Base-by-base conservation (phyloP, 768 basidiomycete species). In the Cystobasidium ongulense region DNA sequence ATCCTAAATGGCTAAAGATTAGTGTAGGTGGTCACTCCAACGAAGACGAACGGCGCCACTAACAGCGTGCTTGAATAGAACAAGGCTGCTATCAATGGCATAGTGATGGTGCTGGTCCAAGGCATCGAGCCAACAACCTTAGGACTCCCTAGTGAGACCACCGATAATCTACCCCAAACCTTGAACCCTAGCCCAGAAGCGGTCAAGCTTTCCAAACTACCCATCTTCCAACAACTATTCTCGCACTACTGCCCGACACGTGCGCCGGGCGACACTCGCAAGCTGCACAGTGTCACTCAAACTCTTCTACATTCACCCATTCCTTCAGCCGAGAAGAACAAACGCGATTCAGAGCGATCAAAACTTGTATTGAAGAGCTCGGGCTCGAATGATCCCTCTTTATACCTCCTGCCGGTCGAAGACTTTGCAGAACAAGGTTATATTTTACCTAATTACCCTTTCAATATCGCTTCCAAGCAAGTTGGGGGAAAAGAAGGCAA, bases 401-500 rank as follows among this genome's bases (percentile, higher is more conserved):
- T 87, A 68, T 95, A 91, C 81, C 79, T 90, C 50, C 84, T 97
- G 39, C 86, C 88, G 0, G 81, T 88, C 27, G 88, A 90, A 74
- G 89, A 94, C 79, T 94, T 97, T 92, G 84, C 90, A 65, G 91
- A 97, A 78, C 92, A 97, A 78, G 91, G 93, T 66, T 98, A 97
- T 77, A 91, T 90, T 0, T 83, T 92, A 64, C 91, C 93, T 7
- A 88, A 88, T 0, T 95, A 94, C 78, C 85, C 92, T 82, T 86
- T 88, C 4, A 88, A 59, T 46, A 21, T 54, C 8, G 68, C 52
- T 3, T 54, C 50, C 2, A 23, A 41, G 46, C 65, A 35, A 59
- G 54, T 36, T 50, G 46, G 43, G 31, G 66, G 31, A 13, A 43
- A 33, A 11, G 33, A 46, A 31, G 66, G 39, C n/a, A 68, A 50